phyloP scores from a whole-genome alignment of 768 basidiomycete species.

The Leccinum subgranulosum region DNA sequence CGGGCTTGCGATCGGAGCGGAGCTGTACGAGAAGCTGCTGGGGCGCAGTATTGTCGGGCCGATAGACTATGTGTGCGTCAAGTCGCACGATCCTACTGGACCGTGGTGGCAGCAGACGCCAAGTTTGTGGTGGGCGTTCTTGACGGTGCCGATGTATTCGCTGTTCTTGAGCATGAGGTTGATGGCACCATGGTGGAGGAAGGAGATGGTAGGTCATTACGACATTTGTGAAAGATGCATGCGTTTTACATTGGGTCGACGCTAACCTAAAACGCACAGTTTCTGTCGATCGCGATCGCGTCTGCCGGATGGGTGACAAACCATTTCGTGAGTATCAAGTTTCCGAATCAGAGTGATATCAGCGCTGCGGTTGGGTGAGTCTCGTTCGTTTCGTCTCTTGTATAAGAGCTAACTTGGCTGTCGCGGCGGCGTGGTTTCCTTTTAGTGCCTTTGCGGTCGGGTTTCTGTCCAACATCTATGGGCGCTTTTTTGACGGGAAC shows the following conservation, averaged over 20 bases:
- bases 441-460: conserved; percentile 76
- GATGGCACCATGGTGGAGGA: conserved; percentile 54
- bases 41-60: conserved; percentile 42
- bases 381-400: background rate
- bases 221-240: background rate
- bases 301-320: conserved; percentile 78
- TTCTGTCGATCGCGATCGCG: conserved; percentile 56
- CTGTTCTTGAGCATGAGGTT: conserved; percentile 64
- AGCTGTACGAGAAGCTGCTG: conserved; percentile 60
- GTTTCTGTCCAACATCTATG: conserved; percentile 73
- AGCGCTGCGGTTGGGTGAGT: conserved; percentile 69
- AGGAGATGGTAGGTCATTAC: conserved; percentile 49
- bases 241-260: background rate
- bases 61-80: conserved; percentile 58
- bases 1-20: conserved; percentile 77
- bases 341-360: conserved; percentile 70
- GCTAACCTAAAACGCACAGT: conserved; percentile 21
- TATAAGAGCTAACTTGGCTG: background rate
- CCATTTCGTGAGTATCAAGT: conserved; percentile 56
- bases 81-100: conserved; percentile 52
- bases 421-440: background rate
- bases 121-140: conserved; percentile 69
- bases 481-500: conserved; percentile 67
- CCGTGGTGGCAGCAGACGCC: conserved; percentile 78
- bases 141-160: conserved; percentile 70